phyloP scores from a whole-genome alignment of 129 eudicot genomes.

The Ambrosia trifida region DNA sequence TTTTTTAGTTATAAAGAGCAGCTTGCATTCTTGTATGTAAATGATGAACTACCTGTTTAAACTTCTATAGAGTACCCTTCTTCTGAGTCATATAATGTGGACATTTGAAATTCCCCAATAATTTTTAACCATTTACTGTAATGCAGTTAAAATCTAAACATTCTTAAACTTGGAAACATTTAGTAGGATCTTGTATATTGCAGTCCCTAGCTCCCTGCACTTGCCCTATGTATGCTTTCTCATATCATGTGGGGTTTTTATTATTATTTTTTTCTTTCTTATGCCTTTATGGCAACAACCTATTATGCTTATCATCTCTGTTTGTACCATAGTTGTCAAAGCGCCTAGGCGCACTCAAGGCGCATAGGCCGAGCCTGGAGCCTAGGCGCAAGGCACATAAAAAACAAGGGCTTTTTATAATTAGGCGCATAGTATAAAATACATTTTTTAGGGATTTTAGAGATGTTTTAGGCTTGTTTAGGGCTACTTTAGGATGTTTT shows the following conservation, averaged over 20 bases:
- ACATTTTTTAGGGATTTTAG: no score
- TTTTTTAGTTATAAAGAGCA: not conserved
- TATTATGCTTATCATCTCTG: slow-evolving; percentile 1
- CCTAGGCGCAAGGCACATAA: no score
- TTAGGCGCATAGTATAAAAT: no score
- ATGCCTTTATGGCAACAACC: not conserved
- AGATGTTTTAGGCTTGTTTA: no score
- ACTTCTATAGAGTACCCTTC: not conserved
- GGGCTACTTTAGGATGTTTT: no score
- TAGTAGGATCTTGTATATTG: slow-evolving; percentile 2
- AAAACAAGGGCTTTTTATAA: no score
- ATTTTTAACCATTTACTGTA: not conserved
- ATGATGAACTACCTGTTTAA: not conserved
- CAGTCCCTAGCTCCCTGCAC: not conserved
- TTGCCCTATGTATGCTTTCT: not conserved
- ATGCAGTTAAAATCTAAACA: slow-evolving; percentile 2
- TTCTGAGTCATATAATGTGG: not conserved
- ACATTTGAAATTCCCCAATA: not conserved
- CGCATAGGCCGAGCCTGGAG: no score
- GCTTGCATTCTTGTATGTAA: slow-evolving; percentile 10
- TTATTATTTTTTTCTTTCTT: not conserved
- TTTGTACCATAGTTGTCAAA: no score
- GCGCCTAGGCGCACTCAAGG: no score
- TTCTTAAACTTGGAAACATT: not conserved
- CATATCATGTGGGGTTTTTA: not conserved